Evolutionary conservation across 2,329 filamentous ascomycete genomes (phyloP).

Genomic region (Alternaria brassicicola): DNA sequence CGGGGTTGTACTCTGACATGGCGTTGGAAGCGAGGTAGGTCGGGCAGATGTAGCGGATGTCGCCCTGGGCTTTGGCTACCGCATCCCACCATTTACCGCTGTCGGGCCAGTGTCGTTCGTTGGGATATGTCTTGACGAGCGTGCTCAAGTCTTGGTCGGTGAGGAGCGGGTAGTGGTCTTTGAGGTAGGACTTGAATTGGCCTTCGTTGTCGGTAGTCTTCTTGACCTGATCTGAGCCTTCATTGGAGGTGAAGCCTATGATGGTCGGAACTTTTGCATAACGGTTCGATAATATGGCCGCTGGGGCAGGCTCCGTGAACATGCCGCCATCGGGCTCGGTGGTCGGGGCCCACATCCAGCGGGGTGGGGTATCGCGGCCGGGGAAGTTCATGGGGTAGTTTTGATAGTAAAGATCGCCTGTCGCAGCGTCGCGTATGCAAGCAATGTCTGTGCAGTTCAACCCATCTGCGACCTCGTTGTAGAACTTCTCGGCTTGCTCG

Average conservation of each 20-base stretch:
- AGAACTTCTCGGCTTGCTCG: constrained; percentile 41
- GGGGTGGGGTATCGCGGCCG: constrained; percentile 37
- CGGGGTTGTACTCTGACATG: constrained; percentile 38
- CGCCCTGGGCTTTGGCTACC: constrained; percentile 42
- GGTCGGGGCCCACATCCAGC: constrained; percentile 47
- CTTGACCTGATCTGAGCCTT: constrained; percentile 52
- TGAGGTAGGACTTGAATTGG: constrained; percentile 43
- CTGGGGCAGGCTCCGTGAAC: constrained; percentile 37
- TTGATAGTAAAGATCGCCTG: constrained; percentile 41
- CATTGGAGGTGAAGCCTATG: constrained; percentile 43
- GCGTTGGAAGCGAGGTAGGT: constrained; percentile 42
- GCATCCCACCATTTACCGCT: constrained; percentile 42
- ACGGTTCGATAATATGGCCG: constrained; percentile 33
- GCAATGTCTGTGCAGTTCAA: constrained; percentile 41
- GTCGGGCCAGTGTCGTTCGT: constrained; percentile 44
- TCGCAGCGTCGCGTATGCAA: constrained; percentile 35
- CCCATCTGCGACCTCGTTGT: constrained; percentile 37
- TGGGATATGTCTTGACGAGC: constrained; percentile 37
- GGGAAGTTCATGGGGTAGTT: constrained; percentile 45
- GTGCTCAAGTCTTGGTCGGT: constrained; percentile 57
- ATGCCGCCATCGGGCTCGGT: constrained; percentile 38
- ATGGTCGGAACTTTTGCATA: constrained; percentile 43
- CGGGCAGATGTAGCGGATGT: constrained; percentile 45
- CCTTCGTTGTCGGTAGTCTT: constrained; percentile 46
- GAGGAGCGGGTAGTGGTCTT: constrained; percentile 55